Conservation (phyloP, 805 yeast species). For the Pichia phayaonensis region DNA sequence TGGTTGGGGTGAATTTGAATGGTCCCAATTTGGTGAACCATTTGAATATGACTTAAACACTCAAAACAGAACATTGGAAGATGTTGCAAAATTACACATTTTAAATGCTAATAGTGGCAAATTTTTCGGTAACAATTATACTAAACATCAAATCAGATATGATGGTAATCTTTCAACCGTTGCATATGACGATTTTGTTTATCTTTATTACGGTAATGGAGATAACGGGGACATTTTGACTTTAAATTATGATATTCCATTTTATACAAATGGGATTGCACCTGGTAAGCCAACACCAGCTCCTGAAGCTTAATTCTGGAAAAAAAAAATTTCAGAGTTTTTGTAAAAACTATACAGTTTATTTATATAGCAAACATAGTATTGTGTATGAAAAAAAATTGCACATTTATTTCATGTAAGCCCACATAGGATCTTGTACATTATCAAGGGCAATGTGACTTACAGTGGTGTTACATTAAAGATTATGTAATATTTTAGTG, state of each 20-base stretch:
- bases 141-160: not conserved
- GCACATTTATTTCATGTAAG: no score
- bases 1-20: not conserved
- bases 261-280: not conserved
- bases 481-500: no score
- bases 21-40: not conserved
- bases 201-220: not conserved
- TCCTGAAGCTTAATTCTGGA: not conserved
- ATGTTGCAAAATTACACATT: conserved; percentile 1
- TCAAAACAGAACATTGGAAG: not conserved
- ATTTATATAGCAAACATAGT: no score
- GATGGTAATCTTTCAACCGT: not conserved
- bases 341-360: no score
- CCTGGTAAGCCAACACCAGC: not conserved
- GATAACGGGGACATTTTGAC: not conserved
- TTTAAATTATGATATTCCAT: not conserved
- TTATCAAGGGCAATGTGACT: no score
- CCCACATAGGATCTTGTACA: no score
- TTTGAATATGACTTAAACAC: not conserved
- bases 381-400: no score
- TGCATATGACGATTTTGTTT: not conserved
- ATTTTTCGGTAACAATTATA: not conserved
- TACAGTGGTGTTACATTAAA: no score
- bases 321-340: no score
- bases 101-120: conserved; percentile 1